These are phyloP conservation scores for Furcasterigmium sp. DNA, from an alignment of 2,329 filamentous ascomycete genomes.

Conservation along the genomic window DNA sequence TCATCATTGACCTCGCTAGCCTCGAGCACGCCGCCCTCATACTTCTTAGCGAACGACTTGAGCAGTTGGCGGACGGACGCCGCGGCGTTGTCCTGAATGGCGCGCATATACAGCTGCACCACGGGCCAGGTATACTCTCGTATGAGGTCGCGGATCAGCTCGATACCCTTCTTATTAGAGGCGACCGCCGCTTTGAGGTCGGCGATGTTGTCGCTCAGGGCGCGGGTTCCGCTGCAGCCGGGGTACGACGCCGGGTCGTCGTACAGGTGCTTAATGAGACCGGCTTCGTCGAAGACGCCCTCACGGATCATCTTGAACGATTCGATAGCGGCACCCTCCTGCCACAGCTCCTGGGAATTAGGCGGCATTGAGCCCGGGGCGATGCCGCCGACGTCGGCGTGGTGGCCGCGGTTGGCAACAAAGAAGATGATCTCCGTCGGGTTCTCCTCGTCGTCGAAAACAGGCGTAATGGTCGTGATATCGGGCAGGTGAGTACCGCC, in stretches of 20 bases:
- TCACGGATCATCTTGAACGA: constrained; percentile 69
- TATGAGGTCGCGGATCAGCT: constrained; percentile 68
- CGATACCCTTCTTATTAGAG: constrained; percentile 71
- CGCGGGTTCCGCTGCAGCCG: constrained; percentile 65
- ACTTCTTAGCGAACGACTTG: constrained; percentile 43
- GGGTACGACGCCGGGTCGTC: constrained; percentile 58
- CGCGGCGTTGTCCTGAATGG: constrained; percentile 10
- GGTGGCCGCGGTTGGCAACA: constrained; percentile 24
- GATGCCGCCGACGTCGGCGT: constrained; percentile 62
- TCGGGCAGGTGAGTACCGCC: constrained; percentile 32
- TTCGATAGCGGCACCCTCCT: constrained; percentile 61
- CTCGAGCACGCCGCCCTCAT: constrained; percentile 63
- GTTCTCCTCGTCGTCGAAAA: constrained; percentile 21
- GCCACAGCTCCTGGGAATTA: constrained; percentile 58
- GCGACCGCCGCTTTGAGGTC: constrained; percentile 72
- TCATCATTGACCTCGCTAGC: constrained; percentile 74
- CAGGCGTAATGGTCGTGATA: constrained; percentile 34
- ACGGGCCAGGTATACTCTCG: constrained; percentile 72
- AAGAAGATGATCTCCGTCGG: constrained; percentile 21
- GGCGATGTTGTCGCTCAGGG: constrained; percentile 69
- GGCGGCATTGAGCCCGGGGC: constrained; percentile 80
- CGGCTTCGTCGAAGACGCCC: constrained; percentile 72
- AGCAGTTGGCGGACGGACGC: constrained; percentile 9
- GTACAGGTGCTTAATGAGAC: constrained; percentile 60
- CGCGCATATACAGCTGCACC: constrained; percentile 35